These are phyloP conservation scores for Fusarium nurragi DNA, from an alignment of 2,329 filamentous ascomycete species.

Conservation along the genomic window DNA sequence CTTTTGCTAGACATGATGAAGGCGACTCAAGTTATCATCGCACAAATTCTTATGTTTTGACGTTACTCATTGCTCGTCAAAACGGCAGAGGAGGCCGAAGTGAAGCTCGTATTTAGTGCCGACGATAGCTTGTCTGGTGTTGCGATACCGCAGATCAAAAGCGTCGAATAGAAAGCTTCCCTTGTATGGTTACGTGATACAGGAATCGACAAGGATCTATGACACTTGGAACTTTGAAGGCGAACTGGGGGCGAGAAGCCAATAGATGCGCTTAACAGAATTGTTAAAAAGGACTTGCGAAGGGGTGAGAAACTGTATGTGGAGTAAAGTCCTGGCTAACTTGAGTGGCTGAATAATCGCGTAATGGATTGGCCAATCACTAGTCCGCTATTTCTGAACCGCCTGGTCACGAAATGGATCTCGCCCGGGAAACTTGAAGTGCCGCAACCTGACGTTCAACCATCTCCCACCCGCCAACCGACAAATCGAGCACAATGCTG, in stretches of 20 bases:
- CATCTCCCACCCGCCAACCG: conserved; percentile 46
- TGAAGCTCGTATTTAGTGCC: conserved; percentile 13
- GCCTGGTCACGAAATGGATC: conserved; percentile 44
- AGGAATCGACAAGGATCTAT: conserved; percentile 32
- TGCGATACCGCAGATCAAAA: conserved; percentile 23
- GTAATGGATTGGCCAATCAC: conserved; percentile 55
- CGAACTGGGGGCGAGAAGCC: conserved; percentile 15
- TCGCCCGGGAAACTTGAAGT: conserved; percentile 50
- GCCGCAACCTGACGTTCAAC: conserved; percentile 48
- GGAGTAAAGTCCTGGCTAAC: conserved; percentile 46
- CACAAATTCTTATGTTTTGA: neutral
- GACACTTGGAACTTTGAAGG: conserved; percentile 42
- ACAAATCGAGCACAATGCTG: conserved; percentile 55
- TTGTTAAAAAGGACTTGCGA: conserved; percentile 33
- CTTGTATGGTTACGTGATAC: conserved; percentile 30
- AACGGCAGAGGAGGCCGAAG: neutral
- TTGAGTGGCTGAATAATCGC: conserved; percentile 42
- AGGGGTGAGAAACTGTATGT: fast-evolving
- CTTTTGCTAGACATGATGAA: conserved; percentile 58
- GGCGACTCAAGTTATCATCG: conserved; percentile 13
- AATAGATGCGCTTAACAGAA: conserved; percentile 25
- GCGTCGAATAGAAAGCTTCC: conserved; percentile 27
- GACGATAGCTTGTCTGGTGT: conserved; percentile 18
- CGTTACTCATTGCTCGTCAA: conserved; percentile 22
- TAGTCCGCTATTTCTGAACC: conserved; percentile 49